A percentile compares a stretch with the other conserved stretches of the same genome.
Evolutionary conservation across 2,329 filamentous ascomycete species (phyloP).

Genomic region (Cordyceps farinosa): DNA sequence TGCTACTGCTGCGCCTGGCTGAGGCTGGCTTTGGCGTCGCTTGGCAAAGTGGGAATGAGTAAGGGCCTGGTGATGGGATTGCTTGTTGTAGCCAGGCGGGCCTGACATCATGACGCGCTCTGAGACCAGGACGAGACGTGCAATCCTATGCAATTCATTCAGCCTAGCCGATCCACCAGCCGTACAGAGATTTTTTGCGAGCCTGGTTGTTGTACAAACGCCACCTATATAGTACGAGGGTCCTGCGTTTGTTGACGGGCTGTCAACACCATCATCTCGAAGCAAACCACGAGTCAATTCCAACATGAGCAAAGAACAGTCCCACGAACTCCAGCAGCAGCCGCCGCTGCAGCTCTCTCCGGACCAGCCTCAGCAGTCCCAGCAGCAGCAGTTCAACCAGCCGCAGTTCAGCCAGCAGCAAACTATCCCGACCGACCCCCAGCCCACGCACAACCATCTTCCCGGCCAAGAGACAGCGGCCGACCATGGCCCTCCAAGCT

Average conservation of each 20-base stretch:
- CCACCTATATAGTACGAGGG: background rate
- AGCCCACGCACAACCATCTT: background rate
- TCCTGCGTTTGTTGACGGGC: no score
- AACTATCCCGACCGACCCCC: background rate
- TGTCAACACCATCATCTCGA: background rate
- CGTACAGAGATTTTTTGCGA: background rate
- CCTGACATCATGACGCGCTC: background rate
- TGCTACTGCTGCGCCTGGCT: background rate
- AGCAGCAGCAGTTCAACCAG: background rate
- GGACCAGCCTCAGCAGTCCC: background rate
- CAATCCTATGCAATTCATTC: background rate
- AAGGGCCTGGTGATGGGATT: background rate
- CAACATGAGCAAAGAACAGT: conserved; percentile 9
- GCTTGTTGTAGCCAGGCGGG: background rate
- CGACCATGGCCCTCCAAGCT: background rate
- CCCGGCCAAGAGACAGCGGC: background rate
- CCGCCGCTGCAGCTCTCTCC: background rate
- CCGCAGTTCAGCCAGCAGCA: background rate
- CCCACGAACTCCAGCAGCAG: background rate
- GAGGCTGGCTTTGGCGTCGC: background rate
- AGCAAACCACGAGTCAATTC: background rate
- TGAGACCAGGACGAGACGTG: background rate
- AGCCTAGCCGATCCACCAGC: background rate
- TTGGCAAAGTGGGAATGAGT: background rate
- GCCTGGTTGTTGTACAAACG: no score